A percentile compares a stretch with the other conserved stretches of the same genome.
Evolutionary conservation across 2,329 filamentous ascomycete genomes (phyloP).

Genomic region (Alternaria postmessia): DNA sequence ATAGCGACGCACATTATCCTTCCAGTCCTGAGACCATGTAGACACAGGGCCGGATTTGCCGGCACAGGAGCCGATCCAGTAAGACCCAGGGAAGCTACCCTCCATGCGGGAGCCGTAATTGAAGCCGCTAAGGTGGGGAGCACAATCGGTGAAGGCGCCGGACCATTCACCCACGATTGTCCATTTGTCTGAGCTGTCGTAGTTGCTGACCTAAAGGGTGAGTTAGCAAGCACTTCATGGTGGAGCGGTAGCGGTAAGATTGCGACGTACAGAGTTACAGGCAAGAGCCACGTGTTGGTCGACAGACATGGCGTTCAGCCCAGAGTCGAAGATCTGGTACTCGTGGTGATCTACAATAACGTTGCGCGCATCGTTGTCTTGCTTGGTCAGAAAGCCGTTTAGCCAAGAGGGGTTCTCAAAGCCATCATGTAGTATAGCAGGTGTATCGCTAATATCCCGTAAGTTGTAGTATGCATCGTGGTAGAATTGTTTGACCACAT

Average conservation of each 20-base stretch:
- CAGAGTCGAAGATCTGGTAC: constrained; percentile 69
- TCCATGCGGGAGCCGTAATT: constrained; percentile 66
- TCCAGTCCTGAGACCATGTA: constrained; percentile 57
- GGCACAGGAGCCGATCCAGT: constrained; percentile 62
- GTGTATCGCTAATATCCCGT: constrained; percentile 55
- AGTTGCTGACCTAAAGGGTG: constrained; percentile 42
- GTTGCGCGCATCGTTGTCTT: constrained; percentile 58
- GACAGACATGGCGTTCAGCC: constrained; percentile 58
- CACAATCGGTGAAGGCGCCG: constrained; percentile 69
- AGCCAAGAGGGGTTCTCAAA: constrained; percentile 63
- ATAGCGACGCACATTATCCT: constrained; percentile 58
- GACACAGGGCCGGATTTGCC: constrained; percentile 59
- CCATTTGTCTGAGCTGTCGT: constrained; percentile 67
- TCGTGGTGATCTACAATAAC: constrained; percentile 73
- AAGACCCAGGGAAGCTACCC: constrained; percentile 60
- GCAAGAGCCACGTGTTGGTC: constrained; percentile 64
- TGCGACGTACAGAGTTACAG: constrained; percentile 59
- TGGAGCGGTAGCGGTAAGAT: not conserved
- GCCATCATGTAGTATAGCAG: constrained; percentile 66
- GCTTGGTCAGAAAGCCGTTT: constrained; percentile 66
- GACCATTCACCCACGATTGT: constrained; percentile 73
- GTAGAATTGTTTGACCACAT: constrained; percentile 62
- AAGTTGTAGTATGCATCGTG: constrained; percentile 62
- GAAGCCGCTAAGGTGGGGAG: constrained; percentile 56
- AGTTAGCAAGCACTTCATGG: not conserved